These are phyloP conservation scores for Xylariaceae sp. DNA, from an alignment of 2,329 filamentous ascomycete species.

Conservation along the genomic window DNA sequence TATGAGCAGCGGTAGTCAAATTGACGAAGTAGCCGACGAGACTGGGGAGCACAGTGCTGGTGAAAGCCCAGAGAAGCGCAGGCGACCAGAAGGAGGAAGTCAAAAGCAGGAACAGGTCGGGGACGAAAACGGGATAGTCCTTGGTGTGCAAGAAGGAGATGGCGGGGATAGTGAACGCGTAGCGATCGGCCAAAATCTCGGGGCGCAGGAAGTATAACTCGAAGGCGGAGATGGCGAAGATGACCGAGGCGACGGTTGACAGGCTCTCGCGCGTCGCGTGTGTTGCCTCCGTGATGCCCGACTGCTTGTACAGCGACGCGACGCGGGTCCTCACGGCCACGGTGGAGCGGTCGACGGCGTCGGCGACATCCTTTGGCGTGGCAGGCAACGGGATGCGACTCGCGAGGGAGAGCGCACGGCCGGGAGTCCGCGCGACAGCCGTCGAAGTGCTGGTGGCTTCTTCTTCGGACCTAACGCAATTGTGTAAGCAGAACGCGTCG, in stretches of 20 bases:
- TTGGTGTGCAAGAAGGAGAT: slow-evolving; percentile 57
- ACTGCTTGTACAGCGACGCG: slow-evolving; percentile 64
- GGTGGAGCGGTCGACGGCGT: slow-evolving; percentile 73
- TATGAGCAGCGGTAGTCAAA: slow-evolving; percentile 58
- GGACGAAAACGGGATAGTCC: slow-evolving; percentile 67
- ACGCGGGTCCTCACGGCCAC: slow-evolving; percentile 68
- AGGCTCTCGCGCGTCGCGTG: slow-evolving; percentile 69
- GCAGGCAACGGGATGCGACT: slow-evolving; percentile 73
- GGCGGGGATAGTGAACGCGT: slow-evolving; percentile 73
- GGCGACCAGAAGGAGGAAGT: slow-evolving; percentile 83
- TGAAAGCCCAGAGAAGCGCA: slow-evolving; percentile 74
- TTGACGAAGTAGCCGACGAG: slow-evolving; percentile 89
- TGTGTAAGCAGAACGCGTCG: slow-evolving; percentile 64
- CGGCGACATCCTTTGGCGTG: slow-evolving; percentile 76
- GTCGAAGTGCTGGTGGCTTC: slow-evolving; percentile 43
- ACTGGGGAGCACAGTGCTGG: slow-evolving; percentile 70
- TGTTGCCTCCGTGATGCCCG: slow-evolving; percentile 67
- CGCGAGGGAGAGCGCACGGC: slow-evolving; percentile 56
- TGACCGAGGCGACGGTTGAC: slow-evolving; percentile 72
- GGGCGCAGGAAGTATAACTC: slow-evolving; percentile 72
- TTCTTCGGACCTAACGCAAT: slow-evolving; percentile 42
- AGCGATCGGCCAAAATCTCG: slow-evolving; percentile 71
- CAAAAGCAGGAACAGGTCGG: slow-evolving; percentile 79
- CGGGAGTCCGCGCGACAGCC: slow-evolving; percentile 53
- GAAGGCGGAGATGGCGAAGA: slow-evolving; percentile 67